Percentiles rank a stretch among this genome's conserved stretches.
Conservation (phyloP, 2,329 filamentous ascomycete genomes). For the Achaetomium macrosporum region DNA sequence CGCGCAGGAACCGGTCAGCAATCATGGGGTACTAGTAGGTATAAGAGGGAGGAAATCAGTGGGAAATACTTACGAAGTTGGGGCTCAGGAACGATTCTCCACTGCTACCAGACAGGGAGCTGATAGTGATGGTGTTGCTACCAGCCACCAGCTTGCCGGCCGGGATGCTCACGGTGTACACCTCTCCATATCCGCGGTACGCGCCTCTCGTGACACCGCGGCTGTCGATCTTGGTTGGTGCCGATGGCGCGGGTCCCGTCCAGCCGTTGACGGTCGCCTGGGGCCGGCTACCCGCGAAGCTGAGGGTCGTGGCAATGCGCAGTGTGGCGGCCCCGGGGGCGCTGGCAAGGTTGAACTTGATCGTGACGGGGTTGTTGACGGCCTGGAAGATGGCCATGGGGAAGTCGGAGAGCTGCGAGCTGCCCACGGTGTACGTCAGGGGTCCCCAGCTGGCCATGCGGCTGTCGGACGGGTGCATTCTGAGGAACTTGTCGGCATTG, state of each 20-base stretch:
- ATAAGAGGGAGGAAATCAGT: not conserved
- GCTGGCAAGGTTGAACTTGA: slow-evolving; percentile 51
- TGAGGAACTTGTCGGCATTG: slow-evolving; percentile 60
- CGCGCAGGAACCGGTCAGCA: not conserved
- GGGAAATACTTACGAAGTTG: slow-evolving; percentile 40
- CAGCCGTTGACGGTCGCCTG: slow-evolving; percentile 52
- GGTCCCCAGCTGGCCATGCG: slow-evolving; percentile 59
- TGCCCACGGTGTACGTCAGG: slow-evolving; percentile 56
- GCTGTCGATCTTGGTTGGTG: slow-evolving; percentile 58
- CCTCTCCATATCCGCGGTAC: slow-evolving; percentile 57
- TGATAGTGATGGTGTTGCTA: slow-evolving; percentile 58
- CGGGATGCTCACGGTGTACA: slow-evolving; percentile 58
- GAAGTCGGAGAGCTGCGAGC: slow-evolving; percentile 46
- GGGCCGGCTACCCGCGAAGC: slow-evolving; percentile 55
- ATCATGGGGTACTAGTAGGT: not conserved
- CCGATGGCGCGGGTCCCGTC: slow-evolving; percentile 41
- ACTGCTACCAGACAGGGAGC: slow-evolving; percentile 51
- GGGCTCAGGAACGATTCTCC: slow-evolving; percentile 52
- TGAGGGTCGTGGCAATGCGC: slow-evolving; percentile 58
- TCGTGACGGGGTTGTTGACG: slow-evolving; percentile 54
- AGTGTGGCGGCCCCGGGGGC: slow-evolving; percentile 50
- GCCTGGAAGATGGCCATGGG: slow-evolving; percentile 62
- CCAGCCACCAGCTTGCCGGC: slow-evolving; percentile 54
- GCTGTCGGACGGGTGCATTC: slow-evolving; percentile 62
- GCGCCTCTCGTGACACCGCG: slow-evolving; percentile 60